Evolutionary conservation across 306 rosid species (phyloP), one percentile per base, ranked within the genome.

Genomic region (Inga laurina): DNA sequence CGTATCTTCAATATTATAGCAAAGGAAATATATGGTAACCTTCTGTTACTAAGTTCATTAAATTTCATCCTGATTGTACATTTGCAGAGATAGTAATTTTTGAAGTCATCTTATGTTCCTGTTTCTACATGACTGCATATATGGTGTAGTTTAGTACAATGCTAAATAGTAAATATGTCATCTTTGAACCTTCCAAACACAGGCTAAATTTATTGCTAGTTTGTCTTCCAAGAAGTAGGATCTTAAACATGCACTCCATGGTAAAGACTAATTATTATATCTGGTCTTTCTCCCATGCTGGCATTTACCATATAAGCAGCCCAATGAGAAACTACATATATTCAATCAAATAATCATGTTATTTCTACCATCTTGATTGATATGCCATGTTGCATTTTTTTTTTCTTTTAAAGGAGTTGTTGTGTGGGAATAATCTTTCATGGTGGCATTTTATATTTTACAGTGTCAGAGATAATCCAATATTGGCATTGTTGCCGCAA

Each of bases 1-100:
- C 91, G 86, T 65, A 86, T 88, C 80, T 86, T 88, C 86, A 88
- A 88, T 79, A 5, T 30, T 43, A 88, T 86, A 10, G 46, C 88
- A 0, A 79, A 76, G 86, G 91, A 88, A 79, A 66, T 84, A 78
- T 88, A 81, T 84, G 89, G 89, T 88, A 84, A 82, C 44, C 7
- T 66, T 81, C 54, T 79, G 15, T 78, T 81, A 72, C 70, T 35
- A 22, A 72, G 72, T 51, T 80, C 56, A 15, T 46, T 22, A 32
- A 75, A 69, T 37, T 44, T 72, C 43, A 73, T 32, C 37, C 30
- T 56, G 8, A 35, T 70, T 5, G 49, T 64, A 27, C 34, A 22
- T 79, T 70, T 82, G 74, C 79, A 48, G 61, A 54, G 44, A 61
- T 70, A 51, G 64, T 56, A 65, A 72, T 73, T 39, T 21, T 67